Conservation (phyloP, 2,329 filamentous ascomycete genomes). For the Paraphoma chrysanthemicola region DNA sequence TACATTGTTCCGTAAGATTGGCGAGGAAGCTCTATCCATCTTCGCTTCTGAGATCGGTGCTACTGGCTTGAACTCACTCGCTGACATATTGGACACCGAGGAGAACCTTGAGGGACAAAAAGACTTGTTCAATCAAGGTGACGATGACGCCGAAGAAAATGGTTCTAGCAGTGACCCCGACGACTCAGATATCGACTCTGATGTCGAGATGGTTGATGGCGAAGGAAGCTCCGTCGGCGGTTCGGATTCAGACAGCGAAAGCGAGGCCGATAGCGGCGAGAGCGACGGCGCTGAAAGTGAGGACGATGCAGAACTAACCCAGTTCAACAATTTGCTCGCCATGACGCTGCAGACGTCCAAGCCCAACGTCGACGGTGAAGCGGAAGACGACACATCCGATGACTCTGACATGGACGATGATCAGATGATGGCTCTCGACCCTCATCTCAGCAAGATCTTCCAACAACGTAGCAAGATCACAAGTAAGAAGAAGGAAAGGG, state of each 20-base stretch:
- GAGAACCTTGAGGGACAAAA: constrained; percentile 86
- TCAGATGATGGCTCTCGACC: constrained; percentile 90
- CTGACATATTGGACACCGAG: constrained; percentile 75
- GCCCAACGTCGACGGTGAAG: constrained; percentile 65
- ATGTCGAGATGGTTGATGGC: constrained; percentile 55
- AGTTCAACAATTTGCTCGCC: constrained; percentile 78
- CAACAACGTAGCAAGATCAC: constrained; percentile 70
- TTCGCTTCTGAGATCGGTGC: constrained; percentile 79
- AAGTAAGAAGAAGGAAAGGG: constrained; percentile 82
- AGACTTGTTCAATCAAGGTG: constrained; percentile 76
- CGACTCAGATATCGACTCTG: constrained; percentile 51
- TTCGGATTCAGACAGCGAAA: constrained; percentile 21
- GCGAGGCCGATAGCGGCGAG: constrained; percentile 27
- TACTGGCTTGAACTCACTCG: constrained; percentile 72
- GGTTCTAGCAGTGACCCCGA: constrained; percentile 57
- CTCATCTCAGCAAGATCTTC: constrained; percentile 84
- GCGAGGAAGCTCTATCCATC: constrained; percentile 84
- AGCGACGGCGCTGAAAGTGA: constrained; percentile 36
- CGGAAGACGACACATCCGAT: constrained; percentile 67
- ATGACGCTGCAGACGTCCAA: constrained; percentile 73
- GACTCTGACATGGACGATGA: constrained; percentile 89
- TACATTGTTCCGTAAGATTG: constrained; percentile 81
- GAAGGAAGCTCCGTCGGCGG: constrained; percentile 38
- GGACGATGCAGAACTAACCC: constrained; percentile 61
- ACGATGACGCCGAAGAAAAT: constrained; percentile 48